A percentile compares a stretch with the other conserved stretches of the same genome.
Conservation (phyloP, 2,329 filamentous ascomycete species). For the Cercospora zeina region DNA sequence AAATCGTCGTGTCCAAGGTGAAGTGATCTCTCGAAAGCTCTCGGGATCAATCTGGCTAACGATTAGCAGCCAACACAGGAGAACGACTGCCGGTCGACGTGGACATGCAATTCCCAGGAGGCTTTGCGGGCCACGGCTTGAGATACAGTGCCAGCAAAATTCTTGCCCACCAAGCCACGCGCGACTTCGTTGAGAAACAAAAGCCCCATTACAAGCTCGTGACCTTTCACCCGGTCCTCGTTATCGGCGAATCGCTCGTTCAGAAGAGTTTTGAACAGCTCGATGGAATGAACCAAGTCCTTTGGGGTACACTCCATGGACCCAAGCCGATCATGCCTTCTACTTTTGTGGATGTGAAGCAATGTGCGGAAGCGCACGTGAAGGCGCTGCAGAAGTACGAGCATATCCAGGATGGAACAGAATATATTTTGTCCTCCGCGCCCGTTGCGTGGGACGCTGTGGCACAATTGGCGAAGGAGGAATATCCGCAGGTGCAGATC, state of each 20-base stretch:
- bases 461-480: slow-evolving; percentile 23
- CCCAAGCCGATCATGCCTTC: slow-evolving; percentile 23
- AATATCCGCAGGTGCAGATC: slow-evolving; percentile 25
- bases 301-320: slow-evolving; percentile 22
- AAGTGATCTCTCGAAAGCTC: not conserved
- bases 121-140: slow-evolving; percentile 29
- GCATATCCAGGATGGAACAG: slow-evolving; percentile 18
- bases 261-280: slow-evolving; percentile 27
- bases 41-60: not conserved
- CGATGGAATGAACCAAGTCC: slow-evolving; percentile 30
- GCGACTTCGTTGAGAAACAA: slow-evolving; percentile 27
- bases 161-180: slow-evolving; percentile 36
- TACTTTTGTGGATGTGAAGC: slow-evolving; percentile 33
- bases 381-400: slow-evolving; percentile 24
- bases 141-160: slow-evolving; percentile 30
- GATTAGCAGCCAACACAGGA: not conserved
- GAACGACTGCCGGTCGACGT: not conserved
- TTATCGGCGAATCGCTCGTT: slow-evolving; percentile 33
- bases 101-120: slow-evolving; percentile 7
- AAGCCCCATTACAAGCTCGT: slow-evolving; percentile 32
- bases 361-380: slow-evolving; percentile 37
- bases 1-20: not conserved
- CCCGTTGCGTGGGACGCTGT: slow-evolving; percentile 28
- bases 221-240: slow-evolving; percentile 35
- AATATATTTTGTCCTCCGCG: slow-evolving; percentile 22